These are phyloP conservation scores for Spergularia bocconei DNA, from an alignment of 148 eudicot species.

Conservation along the genomic window DNA sequence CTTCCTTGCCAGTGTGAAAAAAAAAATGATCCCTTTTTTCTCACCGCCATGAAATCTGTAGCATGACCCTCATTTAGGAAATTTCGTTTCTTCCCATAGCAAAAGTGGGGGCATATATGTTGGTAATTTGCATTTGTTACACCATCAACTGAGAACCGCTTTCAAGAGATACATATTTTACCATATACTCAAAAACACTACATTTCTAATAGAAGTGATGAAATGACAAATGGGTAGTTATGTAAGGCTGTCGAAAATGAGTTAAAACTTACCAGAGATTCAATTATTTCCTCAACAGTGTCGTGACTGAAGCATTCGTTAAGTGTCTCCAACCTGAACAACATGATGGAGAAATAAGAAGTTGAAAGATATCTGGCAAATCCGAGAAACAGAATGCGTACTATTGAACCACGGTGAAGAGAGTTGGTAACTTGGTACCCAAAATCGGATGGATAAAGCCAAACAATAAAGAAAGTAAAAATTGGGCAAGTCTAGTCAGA, in stretches of 20 bases:
- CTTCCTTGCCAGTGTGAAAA: too few relatives aligned
- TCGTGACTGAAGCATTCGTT: slow-evolving; percentile 78
- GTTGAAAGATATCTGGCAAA: background rate
- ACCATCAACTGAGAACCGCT: background rate
- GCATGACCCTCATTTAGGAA: background rate
- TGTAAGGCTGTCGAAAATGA: background rate
- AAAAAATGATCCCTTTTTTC: background rate
- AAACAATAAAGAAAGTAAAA: background rate
- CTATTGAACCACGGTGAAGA: background rate
- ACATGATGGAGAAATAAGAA: slow-evolving; percentile 10
- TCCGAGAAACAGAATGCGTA: background rate
- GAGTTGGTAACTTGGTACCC: slow-evolving; percentile 1
- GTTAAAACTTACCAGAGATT: slow-evolving; percentile 54
- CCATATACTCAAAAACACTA: background rate
- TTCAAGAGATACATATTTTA: background rate
- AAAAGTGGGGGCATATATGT: background rate
- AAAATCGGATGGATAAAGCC: background rate
- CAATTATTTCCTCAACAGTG: slow-evolving; percentile 83
- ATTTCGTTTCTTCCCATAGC: background rate
- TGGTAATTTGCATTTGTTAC: background rate
- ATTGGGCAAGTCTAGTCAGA: background rate
- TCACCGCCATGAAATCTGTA: background rate
- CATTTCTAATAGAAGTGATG: background rate
- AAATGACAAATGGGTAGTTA: background rate
- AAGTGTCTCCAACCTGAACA: slow-evolving; percentile 64